phyloP scores from a whole-genome alignment of 139 green algal species.

The Chara braunii region DNA sequence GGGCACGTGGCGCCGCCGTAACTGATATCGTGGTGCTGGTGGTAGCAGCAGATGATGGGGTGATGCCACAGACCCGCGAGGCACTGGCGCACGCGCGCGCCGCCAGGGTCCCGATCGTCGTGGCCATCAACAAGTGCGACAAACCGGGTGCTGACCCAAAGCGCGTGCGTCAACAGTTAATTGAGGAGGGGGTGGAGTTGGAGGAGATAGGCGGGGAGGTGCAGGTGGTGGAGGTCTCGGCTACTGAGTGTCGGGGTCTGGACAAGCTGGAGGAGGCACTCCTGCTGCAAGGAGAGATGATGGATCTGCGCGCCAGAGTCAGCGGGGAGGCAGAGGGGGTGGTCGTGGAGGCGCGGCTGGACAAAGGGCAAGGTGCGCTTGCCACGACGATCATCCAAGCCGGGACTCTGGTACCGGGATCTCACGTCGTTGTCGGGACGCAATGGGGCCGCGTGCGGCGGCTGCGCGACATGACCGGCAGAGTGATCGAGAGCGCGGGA shows the following conservation, averaged over 20 bases:
- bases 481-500: background rate
- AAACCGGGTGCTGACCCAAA: conserved; percentile 39
- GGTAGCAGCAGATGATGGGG: conserved; percentile 86
- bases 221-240: conserved; percentile 62
- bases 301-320: conserved; percentile 62
- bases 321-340: conserved; percentile 51
- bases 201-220: conserved; percentile 76
- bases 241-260: conserved; percentile 53
- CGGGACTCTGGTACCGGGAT: conserved; percentile 55
- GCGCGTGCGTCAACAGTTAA: conserved; percentile 61
- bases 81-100: conserved; percentile 83
- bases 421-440: conserved; percentile 71
- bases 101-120: conserved; percentile 70
- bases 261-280: conserved; percentile 74
- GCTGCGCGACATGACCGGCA: background rate
- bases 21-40: conserved; percentile 95
- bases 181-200: conserved; percentile 66
- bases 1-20: conserved; percentile 72
- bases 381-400: conserved; percentile 64
- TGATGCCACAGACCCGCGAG: conserved; percentile 91
- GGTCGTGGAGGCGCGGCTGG: conserved; percentile 75
- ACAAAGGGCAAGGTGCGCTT: conserved; percentile 69
- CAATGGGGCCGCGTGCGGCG: conserved; percentile 62
- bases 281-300: conserved; percentile 73
- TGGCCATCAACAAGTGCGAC: conserved; percentile 48